These are phyloP conservation scores for Cucurbita pepo DNA, from an alignment of 306 rosid genomes.

Conservation along the genomic window DNA sequence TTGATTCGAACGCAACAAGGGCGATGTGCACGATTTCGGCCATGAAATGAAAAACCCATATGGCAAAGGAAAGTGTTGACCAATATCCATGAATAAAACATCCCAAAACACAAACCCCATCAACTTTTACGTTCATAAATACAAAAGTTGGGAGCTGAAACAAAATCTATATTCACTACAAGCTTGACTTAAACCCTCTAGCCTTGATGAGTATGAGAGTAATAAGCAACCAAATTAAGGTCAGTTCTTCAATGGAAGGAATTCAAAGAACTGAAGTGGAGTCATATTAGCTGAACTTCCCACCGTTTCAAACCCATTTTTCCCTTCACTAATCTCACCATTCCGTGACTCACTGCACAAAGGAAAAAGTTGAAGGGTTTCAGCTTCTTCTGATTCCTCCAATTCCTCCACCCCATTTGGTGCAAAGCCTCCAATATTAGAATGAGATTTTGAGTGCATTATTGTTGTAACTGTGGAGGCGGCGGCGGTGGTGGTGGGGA, in stretches of 20 bases:
- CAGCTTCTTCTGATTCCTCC: slow-evolving; percentile 9
- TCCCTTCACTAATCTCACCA: slow-evolving; percentile 13
- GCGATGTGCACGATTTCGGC: not conserved
- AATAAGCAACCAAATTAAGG: not conserved
- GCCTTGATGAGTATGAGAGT: not conserved
- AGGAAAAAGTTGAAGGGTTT: slow-evolving; percentile 82
- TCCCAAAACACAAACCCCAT: not conserved
- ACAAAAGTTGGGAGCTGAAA: not conserved
- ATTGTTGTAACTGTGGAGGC: not conserved
- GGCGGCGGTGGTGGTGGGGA: not conserved
- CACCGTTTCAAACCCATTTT: slow-evolving; percentile 24
- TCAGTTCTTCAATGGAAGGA: slow-evolving; percentile 56
- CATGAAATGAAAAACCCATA: not conserved
- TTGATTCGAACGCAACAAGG: not conserved
- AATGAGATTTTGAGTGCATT: not conserved
- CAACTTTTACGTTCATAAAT: not conserved
- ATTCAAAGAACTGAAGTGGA: slow-evolving; percentile 55
- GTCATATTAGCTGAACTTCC: slow-evolving; percentile 15
- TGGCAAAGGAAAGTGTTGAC: not conserved
- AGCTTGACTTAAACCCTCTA: not conserved
- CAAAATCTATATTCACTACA: not conserved
- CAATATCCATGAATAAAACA: not conserved
- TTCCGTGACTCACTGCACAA: slow-evolving; percentile 26
- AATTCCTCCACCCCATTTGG: slow-evolving; percentile 7
- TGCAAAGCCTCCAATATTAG: slow-evolving; percentile 19